Base-by-base conservation (phyloP, 1,284 basidiomycete species). In the Malassezia caprae region DNA sequence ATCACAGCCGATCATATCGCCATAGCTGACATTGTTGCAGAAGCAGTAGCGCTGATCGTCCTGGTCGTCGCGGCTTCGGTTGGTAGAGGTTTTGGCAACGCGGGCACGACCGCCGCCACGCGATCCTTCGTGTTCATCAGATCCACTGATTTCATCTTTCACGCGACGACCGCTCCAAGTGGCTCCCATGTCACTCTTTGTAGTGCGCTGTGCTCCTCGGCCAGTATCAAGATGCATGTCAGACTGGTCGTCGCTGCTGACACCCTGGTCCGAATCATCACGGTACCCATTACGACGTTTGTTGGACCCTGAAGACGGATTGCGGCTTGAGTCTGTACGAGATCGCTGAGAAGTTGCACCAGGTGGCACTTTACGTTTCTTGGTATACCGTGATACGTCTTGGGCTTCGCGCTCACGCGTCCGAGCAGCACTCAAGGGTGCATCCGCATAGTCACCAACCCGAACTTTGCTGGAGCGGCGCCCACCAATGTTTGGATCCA, bases 1-100 rank as follows among this genome's bases (percentile, higher is more conserved):
- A 76, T 98, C 93, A 75, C 93, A 98, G 3, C 84, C 93, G 67
- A 98, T 90, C 93, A 98, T 98, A 77, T 93, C 87, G 27, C 91
- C 90, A 68, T 86, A 91, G 70, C 87, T 89, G 53, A 85, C 80
- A 23, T 85, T 81, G 60, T 88, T 81, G 75, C 91, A 96, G 77
- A 85, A 82, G 76, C 91, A 98, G 76, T 96, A 98, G 19, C 81
- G 80, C 63, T 80, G 82, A 54, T 82, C 80, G 62, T 87, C 69
- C 1, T 59, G 62, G 40, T 68, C 68, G 31, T 69, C 64, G 41
- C 54, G 48, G 15, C 19, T 19, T 23, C 48, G 44, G 23, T 41
- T 34, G 10, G 26, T 39, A 15, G 34, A 27, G 2, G 53, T 31
- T 23, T 56, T 56, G 26, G 24, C 28, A 3, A 42, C 26, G 6